These are phyloP conservation scores for Capniomyces stellatus DNA, from an alignment of 371 early-diverging fungal species.

Conservation along the genomic window DNA sequence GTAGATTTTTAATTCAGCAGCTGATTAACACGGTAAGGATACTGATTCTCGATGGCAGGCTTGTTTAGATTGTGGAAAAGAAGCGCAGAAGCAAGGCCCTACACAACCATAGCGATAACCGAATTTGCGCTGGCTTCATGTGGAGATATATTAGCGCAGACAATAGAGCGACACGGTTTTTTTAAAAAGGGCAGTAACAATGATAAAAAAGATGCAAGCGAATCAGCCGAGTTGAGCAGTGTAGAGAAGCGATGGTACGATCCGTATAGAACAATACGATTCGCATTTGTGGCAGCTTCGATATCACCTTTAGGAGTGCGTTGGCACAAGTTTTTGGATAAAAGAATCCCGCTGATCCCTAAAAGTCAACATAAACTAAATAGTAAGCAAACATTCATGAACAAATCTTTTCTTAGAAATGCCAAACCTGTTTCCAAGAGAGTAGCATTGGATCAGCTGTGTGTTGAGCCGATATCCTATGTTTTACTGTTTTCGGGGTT, in stretches of 20 bases:
- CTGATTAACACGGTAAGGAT: too few relatives aligned
- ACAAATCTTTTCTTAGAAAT: constrained; percentile 7
- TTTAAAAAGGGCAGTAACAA: neutral
- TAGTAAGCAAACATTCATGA: constrained; percentile 5
- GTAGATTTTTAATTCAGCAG: too few relatives aligned
- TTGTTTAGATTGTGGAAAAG: constrained; percentile 25
- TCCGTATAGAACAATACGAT: constrained; percentile 17
- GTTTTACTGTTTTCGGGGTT: constrained; percentile 15
- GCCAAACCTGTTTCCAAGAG: constrained; percentile 20
- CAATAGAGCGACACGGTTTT: constrained; percentile 8
- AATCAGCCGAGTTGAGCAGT: neutral
- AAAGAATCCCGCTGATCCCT: constrained; percentile 15
- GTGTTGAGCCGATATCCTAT: constrained; percentile 21
- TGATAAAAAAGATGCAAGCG: neutral
- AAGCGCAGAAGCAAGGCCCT: constrained; percentile 24
- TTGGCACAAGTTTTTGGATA: constrained; percentile 24
- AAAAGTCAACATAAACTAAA: constrained; percentile 5
- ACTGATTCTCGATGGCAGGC: constrained; percentile 10
- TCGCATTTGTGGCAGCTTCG: constrained; percentile 18
- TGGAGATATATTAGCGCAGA: constrained; percentile 25
- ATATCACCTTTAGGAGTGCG: constrained; percentile 22
- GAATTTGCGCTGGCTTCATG: constrained; percentile 22
- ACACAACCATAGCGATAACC: constrained; percentile 18
- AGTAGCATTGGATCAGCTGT: constrained; percentile 14
- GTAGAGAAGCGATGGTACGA: constrained; percentile 9